Base-by-base conservation (phyloP, 331 rosid species). In the Acacia concinna region DNA sequence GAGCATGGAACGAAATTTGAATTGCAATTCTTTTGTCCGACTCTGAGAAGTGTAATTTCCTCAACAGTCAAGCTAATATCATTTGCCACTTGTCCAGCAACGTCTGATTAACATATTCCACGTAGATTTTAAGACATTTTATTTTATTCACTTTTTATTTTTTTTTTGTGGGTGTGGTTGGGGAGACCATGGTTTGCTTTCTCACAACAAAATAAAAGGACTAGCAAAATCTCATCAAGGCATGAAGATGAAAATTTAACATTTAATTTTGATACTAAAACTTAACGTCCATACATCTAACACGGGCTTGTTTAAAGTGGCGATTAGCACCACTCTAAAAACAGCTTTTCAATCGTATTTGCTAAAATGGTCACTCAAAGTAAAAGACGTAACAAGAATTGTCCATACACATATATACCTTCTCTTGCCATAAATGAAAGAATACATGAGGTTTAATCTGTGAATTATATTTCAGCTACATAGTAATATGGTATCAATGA, bases 391-490 rank as follows among this genome's bases (percentile, higher is more conserved):
- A 49, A 65, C 51, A 66, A 35, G 47, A 67, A 78, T 52, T 4
- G 27, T 23, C 68, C 15, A 23, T 34, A 13, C 40, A 77, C 40
- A 18, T 56, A 27, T 23, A 41, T 71, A 27, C 47, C 77, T 85
- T 68, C 20, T 32, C 78, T 86, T 31, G 81, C 68, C 51, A 66
- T 13, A 83, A 78, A 81, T 82, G 81, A 90, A 85, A 56, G 88
- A 76, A 78, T 70, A 87, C 80, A 81, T 49, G 6, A 38, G 32
- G 78, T 63, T 75, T 46, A 57, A 64, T 68, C 62, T 65, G 77
- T 38, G 70, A 84, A 85, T 79, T 54, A 72, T 60, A 84, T 75
- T 68, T 79, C 85, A 49, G 78, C 82, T 81, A 71, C 46, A 57
- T 76, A 59, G 60, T 63, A 78, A 71, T 40, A 57, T 76, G 51